These are phyloP conservation scores for Solanum sparsipilum DNA, from an alignment of 257 asterid genomes.

Conservation along the genomic window DNA sequence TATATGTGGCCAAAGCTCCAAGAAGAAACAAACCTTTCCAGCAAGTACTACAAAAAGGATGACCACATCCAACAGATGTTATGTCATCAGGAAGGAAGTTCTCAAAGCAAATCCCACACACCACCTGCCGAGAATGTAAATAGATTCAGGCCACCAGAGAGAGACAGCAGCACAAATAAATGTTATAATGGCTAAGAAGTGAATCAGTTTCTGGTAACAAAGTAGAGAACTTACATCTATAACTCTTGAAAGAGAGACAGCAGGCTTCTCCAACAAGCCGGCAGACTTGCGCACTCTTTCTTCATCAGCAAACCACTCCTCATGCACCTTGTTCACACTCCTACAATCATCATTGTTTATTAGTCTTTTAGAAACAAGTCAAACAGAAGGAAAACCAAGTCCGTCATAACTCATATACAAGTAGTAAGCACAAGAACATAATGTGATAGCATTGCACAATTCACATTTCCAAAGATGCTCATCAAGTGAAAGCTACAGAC, in stretches of 20 bases:
- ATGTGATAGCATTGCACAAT: not conserved
- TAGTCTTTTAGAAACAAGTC: not conserved
- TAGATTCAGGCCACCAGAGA: not conserved
- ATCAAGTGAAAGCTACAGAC: not conserved
- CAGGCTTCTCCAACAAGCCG: slow-evolving; percentile 64
- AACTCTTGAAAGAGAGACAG: slow-evolving; percentile 19
- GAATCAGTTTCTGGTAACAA: not conserved
- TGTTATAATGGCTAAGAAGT: not conserved
- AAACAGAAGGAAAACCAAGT: not conserved
- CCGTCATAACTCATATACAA: not conserved
- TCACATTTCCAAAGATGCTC: not conserved
- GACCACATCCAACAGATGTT: slow-evolving; percentile 54
- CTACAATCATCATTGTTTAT: slow-evolving; percentile 22
- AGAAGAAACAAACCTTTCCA: slow-evolving; percentile 55
- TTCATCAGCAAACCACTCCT: slow-evolving; percentile 87
- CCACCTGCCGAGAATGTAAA: slow-evolving; percentile 30
- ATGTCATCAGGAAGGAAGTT: slow-evolving; percentile 23
- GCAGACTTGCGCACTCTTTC: slow-evolving; percentile 68
- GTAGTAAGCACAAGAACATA: not conserved
- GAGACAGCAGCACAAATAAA: not conserved
- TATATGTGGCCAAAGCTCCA: not conserved
- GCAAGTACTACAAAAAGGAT: slow-evolving; percentile 70
- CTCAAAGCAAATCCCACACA: slow-evolving; percentile 86
- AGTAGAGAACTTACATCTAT: slow-evolving; percentile 45
- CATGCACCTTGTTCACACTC: slow-evolving; percentile 84